Evolutionary conservation across 2,329 filamentous ascomycete genomes (phyloP), one percentile per base, ranked within the genome.

Genomic region (Pseudogymnoascus sp.): DNA sequence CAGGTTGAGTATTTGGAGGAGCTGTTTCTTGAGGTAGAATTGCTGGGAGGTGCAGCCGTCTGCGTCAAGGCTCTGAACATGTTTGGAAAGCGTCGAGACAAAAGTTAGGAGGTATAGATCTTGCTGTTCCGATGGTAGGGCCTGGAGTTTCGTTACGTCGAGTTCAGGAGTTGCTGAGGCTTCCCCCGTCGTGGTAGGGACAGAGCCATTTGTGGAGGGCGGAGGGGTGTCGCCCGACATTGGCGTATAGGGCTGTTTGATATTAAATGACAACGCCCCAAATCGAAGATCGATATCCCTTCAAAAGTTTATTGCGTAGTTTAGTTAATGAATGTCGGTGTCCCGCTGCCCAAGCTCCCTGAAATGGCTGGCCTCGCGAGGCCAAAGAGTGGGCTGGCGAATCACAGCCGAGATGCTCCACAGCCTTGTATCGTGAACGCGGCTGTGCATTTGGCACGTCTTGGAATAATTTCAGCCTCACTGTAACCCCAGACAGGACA

Each of bases 71-170:
- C 79, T 79, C 62, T 87, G 82, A 50, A 96, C 89, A 81, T 97
- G 90, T 69, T 89, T 89, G 66, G 87, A 88, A 63, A 99, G 82
- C 65, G 89, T 86, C 28, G 92, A 89, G 37, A 93, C 89, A 73
- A 96, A 97, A 26, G 88, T 96, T 65, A 99, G 82, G 66, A 99
- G 84, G 75, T 95, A 96, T 11, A 99, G 85, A 72, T 97, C 93
- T 77, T 99, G 95, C 75, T 99, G 95, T 78, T 99, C 95, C 62
- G 90, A 86, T 46, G 93, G 91, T 56, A 98, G 85, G 61, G 90
- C 84, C 76, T 96, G 89, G 59, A 99, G 87, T 81, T 96, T 96
- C 71, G 87, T 79, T 69, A 96, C 79, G 74, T 99, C 93, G 75
- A 99, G 89, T 80, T 96, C 90, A 60, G 88, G 88, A 72, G 85